Evolutionary conservation across 805 yeast genomes (phyloP).

Genomic region (Jamesozyma spencerorum): DNA sequence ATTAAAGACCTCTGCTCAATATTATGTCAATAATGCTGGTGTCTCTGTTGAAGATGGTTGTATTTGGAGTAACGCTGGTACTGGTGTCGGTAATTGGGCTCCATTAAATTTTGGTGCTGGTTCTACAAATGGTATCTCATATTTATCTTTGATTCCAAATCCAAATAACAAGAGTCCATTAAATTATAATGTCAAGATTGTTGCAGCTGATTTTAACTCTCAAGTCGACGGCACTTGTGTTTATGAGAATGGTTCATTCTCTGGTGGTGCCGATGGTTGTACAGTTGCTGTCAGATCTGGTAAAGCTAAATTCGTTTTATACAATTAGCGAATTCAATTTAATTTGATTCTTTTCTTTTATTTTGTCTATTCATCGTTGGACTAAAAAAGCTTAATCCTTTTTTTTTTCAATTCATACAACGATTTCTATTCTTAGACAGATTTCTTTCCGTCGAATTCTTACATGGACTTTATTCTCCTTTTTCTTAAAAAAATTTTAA

Average conservation of each 20-base stretch:
- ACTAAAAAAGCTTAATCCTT: no score
- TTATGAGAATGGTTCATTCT: constrained; percentile 63
- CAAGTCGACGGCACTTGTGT: constrained; percentile 65
- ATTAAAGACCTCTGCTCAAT: constrained; percentile 81
- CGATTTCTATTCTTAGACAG: no score
- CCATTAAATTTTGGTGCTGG: constrained; percentile 96
- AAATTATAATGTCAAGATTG: constrained; percentile 72
- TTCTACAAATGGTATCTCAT: constrained; percentile 57
- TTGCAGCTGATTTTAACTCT: constrained; percentile 54
- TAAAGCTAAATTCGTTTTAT: constrained; percentile 73
- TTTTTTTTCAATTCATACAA: no score
- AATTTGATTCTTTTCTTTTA: no score
- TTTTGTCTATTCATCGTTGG: neutral
- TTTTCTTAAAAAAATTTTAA: no score
- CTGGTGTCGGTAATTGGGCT: constrained; percentile 96
- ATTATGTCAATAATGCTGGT: constrained; percentile 96
- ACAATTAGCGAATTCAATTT: constrained; percentile 27
- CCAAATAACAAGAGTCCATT: constrained; percentile 72
- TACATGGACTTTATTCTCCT: no score
- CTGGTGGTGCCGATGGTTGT: constrained; percentile 71
- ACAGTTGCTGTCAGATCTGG: constrained; percentile 85
- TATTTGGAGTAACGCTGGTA: constrained; percentile 78
- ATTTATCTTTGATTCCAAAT: constrained; percentile 88
- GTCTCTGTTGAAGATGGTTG: constrained; percentile 86
- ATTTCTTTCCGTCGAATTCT: no score